phyloP scores from a whole-genome alignment of 2,329 filamentous ascomycete genomes.

The Dryadomyces sulphureus region DNA sequence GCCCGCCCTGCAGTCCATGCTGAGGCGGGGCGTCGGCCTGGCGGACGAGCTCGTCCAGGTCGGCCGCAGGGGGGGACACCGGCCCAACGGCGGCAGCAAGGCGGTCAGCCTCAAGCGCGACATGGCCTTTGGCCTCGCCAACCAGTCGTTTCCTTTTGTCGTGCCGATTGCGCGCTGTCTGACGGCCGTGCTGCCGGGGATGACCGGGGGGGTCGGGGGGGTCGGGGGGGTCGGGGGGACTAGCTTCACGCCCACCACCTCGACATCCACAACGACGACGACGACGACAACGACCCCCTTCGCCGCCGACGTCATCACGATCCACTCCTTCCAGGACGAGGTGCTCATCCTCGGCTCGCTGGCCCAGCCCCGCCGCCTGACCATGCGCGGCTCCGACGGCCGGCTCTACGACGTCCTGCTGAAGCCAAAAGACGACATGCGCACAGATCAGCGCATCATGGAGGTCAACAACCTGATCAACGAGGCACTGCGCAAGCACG shows the following conservation, averaged over 20 bases:
- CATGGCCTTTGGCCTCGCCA: slow-evolving; percentile 72
- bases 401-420: slow-evolving; percentile 79
- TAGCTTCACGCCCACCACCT: not conserved
- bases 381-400: slow-evolving; percentile 77
- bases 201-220: not conserved
- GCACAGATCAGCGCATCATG: slow-evolving; percentile 96
- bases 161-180: slow-evolving; percentile 79
- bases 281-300: slow-evolving; percentile 69
- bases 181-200: slow-evolving; percentile 58
- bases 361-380: slow-evolving; percentile 82
- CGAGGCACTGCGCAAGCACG: slow-evolving; percentile 76
- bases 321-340: slow-evolving; percentile 68
- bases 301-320: slow-evolving; percentile 70
- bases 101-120: slow-evolving; percentile 62
- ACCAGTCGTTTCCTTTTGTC: slow-evolving; percentile 69
- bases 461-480: slow-evolving; percentile 99
- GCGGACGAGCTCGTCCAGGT: slow-evolving; percentile 32
- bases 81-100: slow-evolving; percentile 58
- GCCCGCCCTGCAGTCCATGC: slow-evolving; percentile 4
- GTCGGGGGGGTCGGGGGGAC: not conserved
- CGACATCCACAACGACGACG: slow-evolving; percentile 16
- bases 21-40: slow-evolving; percentile 32
- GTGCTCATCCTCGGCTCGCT: slow-evolving; percentile 83
- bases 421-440: slow-evolving; percentile 95
- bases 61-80: slow-evolving; percentile 54